Evolutionary conservation across 2,329 filamentous ascomycete species (phyloP), one percentile per base, ranked within the genome.

Genomic region (Xylaria sp.): DNA sequence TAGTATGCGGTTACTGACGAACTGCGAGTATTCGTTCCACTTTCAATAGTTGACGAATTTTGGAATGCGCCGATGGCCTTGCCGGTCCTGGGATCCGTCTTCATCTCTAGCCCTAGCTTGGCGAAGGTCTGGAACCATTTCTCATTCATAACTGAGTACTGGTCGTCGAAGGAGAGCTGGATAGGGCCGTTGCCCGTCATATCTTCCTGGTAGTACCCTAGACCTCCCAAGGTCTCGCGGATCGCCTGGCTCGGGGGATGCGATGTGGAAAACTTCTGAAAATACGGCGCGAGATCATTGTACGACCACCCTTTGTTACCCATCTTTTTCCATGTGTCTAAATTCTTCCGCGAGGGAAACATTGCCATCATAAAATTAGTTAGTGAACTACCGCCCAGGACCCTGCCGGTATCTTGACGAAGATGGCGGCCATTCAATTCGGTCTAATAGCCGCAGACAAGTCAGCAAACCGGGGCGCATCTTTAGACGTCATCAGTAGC

Each of bases 121-220:
- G 72, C 72, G 64, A 82, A 82, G 0, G 78, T 77, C 54, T 79
- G 69, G 47, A 79, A 74, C 81, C 81, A 83, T 0, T 78, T 78
- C 36, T 76, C 71, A 64, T 81, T 79, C 54, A 74, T 73, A 6
- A 71, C 65, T 11, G 72, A 67, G 58, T 79, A 80, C 0, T 76
- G 77, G 48, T 80, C 78, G 51, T 77, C 75, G 64, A 77, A 81
- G 2, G 79, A 81, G 24, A 81, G 72, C 4, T 81, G 77, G 6
- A 83, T 39, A 1, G 81, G 81, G 0, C 81, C 81, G 39, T 79
- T 19, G 17, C 72, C 70, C 14, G 63, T 64, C 12, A 74, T 55
- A 21, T 69, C 73, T 19, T 79, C 78, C 50, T 81, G 76, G 57
- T 80, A 76, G 58, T 79, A 79, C 1, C 61, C 65, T 5, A 73